Percentiles rank a stretch among this genome's conserved stretches.
Conservation (phyloP, 2,329 filamentous ascomycete genomes). For the Talaromyces sp. region DNA sequence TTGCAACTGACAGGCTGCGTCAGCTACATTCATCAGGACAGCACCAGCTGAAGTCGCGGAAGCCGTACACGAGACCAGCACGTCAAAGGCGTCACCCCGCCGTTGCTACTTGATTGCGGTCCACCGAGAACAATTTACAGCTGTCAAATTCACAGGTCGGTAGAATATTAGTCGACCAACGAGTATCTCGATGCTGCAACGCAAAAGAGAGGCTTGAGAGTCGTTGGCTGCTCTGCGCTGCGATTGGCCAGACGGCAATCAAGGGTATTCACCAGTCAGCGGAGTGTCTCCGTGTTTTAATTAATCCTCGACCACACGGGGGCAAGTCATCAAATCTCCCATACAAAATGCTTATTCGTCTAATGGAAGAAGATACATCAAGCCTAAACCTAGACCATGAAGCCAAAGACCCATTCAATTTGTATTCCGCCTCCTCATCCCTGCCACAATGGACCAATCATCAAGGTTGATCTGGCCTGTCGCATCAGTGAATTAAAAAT, state of each 20-base stretch:
- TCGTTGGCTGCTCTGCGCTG: background rate
- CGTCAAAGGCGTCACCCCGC: background rate
- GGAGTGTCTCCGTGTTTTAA: constrained; percentile 9
- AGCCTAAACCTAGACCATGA: background rate
- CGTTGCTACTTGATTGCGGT: background rate
- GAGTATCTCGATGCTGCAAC: background rate
- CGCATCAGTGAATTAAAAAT: constrained; percentile 1
- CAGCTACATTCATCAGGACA: background rate
- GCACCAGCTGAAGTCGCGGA: background rate
- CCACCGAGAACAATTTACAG: background rate
- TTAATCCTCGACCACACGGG: constrained; percentile 2
- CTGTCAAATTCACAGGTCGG: background rate
- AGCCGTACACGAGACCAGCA: background rate
- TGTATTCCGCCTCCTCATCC: constrained; percentile 1
- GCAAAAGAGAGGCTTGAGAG: constrained; percentile 1
- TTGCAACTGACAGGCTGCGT: no score
- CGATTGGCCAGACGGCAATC: constrained; percentile 3
- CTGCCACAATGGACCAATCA: background rate
- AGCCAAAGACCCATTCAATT: background rate
- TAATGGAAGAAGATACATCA: background rate
- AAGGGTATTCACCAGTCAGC: constrained; percentile 6
- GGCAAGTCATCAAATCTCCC: background rate
- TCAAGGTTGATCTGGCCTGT: background rate
- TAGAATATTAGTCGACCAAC: background rate
- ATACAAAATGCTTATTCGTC: background rate